Conservation (phyloP, 2,329 filamentous ascomycete genomes). For the Microdochium trichocladiopsis region DNA sequence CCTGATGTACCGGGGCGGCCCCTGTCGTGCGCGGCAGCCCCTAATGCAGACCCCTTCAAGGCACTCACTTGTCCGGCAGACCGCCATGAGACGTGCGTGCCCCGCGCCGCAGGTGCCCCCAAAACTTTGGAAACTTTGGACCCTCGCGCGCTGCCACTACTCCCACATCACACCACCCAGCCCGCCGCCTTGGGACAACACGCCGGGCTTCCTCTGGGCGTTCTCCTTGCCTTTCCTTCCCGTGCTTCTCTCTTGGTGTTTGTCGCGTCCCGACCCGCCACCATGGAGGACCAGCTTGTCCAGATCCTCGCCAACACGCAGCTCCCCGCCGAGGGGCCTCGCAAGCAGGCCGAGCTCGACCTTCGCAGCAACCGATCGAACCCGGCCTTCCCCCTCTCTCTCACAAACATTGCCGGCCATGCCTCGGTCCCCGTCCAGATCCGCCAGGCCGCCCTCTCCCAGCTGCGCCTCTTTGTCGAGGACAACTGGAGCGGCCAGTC, state of each 20-base stretch:
- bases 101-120: background rate
- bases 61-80: background rate
- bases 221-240: background rate
- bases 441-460: slow-evolving; percentile 75
- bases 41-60: too few species aligned
- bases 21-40: too few species aligned
- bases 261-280: slow-evolving; percentile 11
- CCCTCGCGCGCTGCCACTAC: too few species aligned
- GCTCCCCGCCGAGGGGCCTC: slow-evolving; percentile 64
- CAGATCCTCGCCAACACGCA: slow-evolving; percentile 84
- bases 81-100: background rate
- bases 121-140: background rate
- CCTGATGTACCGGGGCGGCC: too few species aligned
- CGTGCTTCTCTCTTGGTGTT: background rate
- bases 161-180: too few species aligned
- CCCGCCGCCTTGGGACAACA: background rate
- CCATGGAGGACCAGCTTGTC: slow-evolving; percentile 89
- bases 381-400: slow-evolving; percentile 68
- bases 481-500: slow-evolving; percentile 75
- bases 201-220: background rate
- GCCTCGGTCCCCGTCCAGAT: slow-evolving; percentile 64
- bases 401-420: slow-evolving; percentile 76
- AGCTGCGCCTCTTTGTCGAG: slow-evolving; percentile 77
- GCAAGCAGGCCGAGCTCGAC: slow-evolving; percentile 81
- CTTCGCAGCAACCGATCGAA: slow-evolving; percentile 64